Base-by-base conservation (phyloP, 2,329 filamentous ascomycete species). In the Dryadomyces quercivorus region DNA sequence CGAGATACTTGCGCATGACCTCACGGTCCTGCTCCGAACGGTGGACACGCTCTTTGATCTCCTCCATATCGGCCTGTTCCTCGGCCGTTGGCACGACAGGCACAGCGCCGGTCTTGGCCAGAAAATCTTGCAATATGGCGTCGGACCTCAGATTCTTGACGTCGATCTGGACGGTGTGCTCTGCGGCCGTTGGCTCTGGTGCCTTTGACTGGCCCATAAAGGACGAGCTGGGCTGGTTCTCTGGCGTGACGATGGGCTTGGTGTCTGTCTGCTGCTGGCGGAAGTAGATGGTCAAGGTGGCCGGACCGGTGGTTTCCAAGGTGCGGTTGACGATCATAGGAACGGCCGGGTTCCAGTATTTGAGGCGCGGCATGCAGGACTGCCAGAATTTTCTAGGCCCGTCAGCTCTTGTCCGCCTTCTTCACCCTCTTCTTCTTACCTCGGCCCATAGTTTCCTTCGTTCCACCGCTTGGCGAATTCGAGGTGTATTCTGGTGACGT, bases 261-360 rank as follows among this genome's bases (percentile, higher is more conserved):
- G 61, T 47, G 5, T 53, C 40, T 15, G 57, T 55, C 49, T 54
- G 53, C 22, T 58, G 56, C 20, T 72, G 56, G 63, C 74, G 74
- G 61, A 84, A 78, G 70, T 85, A 84, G 62, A 91, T 73, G 57
- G 79, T 82, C 70, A 90, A 74, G 49, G 72, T 75, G 15, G 86
- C 80, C 7, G 78, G 72, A 21, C 73, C 73, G 5, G 72, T 67
- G 61, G 81, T 75, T 47, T 83, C 70, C 42, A 67, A 63, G 59
- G 79, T 83, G 56, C 87, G 85, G 68, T 85, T 84, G 63, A 95
- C 81, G 56, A 87, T 83, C 78, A 97, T 94, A 46, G 85, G 81
- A 48, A 96, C 69, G 13, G 82, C 72, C 0, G 93, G 93, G 68
- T 98, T 98, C 76, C 95, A 86, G 73, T 84, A 98, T 76, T 98